Base-by-base conservation (phyloP, 2,329 filamentous ascomycete species). In the Aspergillus fumigatus region DNA sequence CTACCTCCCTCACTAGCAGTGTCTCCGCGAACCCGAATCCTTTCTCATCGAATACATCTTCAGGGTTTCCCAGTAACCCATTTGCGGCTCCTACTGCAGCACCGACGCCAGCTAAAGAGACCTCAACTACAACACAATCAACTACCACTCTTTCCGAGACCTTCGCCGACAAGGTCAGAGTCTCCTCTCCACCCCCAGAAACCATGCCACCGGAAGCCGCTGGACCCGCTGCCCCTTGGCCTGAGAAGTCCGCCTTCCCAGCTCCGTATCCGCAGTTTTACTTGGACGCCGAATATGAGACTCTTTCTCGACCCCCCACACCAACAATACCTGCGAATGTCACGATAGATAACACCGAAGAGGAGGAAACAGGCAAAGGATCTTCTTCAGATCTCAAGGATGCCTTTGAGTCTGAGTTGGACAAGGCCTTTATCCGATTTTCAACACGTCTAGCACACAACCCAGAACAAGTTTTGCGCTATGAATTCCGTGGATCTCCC, bases 241-340 rank as follows among this genome's bases (percentile, higher is more conserved):
- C 93, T 0, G 70, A 81, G 11, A 75, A 80, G 41, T 79, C 84
- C 1, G 75, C 81, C 0, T 87, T 89, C 63, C 89, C 90, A 0
- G 59, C 79, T 1, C 79, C 91, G 0, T 97, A 92, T 74, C 88
- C 90, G 0, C 77, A 83, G 29, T 89, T 88, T 69, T 90, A 91
- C 77, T 85, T 93, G 48, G 94, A 97, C 65, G 93, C 93, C 52
- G 93, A 96, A 68, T 96, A 90, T 75, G 94, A 99, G 74, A 89
- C 88, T 3, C 83, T 97, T 26, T 90, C 85, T 63, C 75, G 75
- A 9, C 74, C 66, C 2, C 81, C 82, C 0, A 74, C 75, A 29
- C 81, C 82, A 47, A 80, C 76, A 3, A 69, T 75, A 38, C 78
- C 77, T 43, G 73, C 77, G 29, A 77, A 77, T 53, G 74, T 81